Evolutionary conservation across 2,329 filamentous ascomycete genomes (phyloP).

Genomic region (Proliferodiscus dingleyae): DNA sequence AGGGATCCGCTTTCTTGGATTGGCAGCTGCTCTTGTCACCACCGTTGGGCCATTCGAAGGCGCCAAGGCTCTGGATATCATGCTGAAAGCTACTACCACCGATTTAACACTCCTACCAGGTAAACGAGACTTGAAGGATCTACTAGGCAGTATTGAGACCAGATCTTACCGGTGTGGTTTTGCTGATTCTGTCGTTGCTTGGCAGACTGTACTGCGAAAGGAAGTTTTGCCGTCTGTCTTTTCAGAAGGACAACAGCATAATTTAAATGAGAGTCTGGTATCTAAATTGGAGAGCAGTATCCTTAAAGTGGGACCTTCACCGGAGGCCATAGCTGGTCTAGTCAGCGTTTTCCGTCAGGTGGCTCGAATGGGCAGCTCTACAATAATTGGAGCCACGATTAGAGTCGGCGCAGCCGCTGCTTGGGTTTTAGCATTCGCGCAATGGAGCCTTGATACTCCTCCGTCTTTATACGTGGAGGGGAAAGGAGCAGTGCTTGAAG

Average conservation of each 20-base stretch:
- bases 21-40: conserved; percentile 12
- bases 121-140: conserved; percentile 5
- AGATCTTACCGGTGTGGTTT: conserved; percentile 6
- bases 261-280: neutral
- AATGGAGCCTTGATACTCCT: conserved; percentile 13
- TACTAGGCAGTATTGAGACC: conserved; percentile 11
- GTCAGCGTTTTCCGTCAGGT: conserved; percentile 13
- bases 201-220: neutral
- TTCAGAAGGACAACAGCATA: conserved; percentile 3
- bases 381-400: conserved; percentile 5
- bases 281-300: no score
- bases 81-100: conserved; percentile 6
- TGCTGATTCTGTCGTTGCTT: conserved; percentile 4
- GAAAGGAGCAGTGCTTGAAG: neutral
- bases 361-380: conserved; percentile 7
- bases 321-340: conserved; percentile 3
- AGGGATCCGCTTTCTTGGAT: conserved; percentile 16
- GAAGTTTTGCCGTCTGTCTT: neutral
- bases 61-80: conserved; percentile 1
- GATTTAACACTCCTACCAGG: conserved; percentile 7
- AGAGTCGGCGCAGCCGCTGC: neutral
- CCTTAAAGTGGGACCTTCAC: neutral
- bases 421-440: conserved; percentile 12
- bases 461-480: conserved; percentile 11
- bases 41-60: conserved; percentile 1